Base-by-base conservation (phyloP, 768 basidiomycete genomes). In the Boletellus ananiceps region DNA sequence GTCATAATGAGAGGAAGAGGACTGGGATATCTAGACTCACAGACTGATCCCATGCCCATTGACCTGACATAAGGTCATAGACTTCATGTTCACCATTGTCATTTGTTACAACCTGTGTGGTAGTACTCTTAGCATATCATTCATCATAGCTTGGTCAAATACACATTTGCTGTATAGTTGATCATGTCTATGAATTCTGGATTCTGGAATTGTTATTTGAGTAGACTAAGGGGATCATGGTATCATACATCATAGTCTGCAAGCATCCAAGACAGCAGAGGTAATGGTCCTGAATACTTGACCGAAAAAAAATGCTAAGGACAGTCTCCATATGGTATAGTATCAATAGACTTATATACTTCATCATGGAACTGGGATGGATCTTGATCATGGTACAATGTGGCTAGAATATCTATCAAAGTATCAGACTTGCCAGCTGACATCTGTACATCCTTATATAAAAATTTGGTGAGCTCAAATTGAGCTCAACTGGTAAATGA, bases 281-380 rank as follows among this genome's bases (percentile, higher is more conserved):
- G 47, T 2, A 51, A 25, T 0, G 34, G 40, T 4, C 62, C 66
- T 1, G 47, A 44, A 25, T 71, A 73, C 5, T 48, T 41, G 15
- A 70, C 40, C 0, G 56, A 42, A 47, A 75, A 69, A 0, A 53
- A 60, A 8, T 67, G 37, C 74, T 73, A 77, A 0, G 71, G 64
- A 7, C 61, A 57, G 36, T 69, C 68, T 8, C 74, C 72, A 35
- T 63, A 42, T 4, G 46, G 40, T 12, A 68, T 72, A 0, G 51
- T 46, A 45, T 76, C 71, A 29, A 77, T 74, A 0, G 58, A 62
- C 1, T 36, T 27, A 33, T 70, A 65, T 4, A 74, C 27, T 16
- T 74, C 66, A 3, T 52, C 29, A 40, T 67, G 52, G 33, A 62
- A 59, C 0, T 44, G 29, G 47, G 71, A 75, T 13, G 54, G 43